Evolutionary conservation across 2,329 filamentous ascomycete species (phyloP).

Genomic region (Colletotrichum lentis): DNA sequence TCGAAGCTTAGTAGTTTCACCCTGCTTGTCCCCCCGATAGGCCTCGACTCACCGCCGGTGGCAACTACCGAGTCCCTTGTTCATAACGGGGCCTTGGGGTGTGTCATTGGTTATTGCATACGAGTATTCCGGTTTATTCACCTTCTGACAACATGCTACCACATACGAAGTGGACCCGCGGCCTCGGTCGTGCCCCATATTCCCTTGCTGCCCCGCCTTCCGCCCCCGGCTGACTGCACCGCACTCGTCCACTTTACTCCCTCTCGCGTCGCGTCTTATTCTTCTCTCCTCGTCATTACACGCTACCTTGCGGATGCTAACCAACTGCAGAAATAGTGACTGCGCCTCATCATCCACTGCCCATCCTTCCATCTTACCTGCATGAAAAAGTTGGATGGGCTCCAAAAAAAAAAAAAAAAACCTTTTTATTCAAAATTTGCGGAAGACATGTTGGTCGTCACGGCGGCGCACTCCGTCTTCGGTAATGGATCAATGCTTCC

Average conservation of each 20-base stretch:
- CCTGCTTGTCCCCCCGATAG: background rate
- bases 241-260: conserved; percentile 5
- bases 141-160: background rate
- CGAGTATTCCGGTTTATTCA: background rate
- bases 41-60: conserved; percentile 2
- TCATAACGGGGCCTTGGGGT: background rate
- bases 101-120: conserved; percentile 1
- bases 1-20: background rate
- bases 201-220: conserved; percentile 8
- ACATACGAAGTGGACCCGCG: background rate
- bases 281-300: background rate
- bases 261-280: background rate
- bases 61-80: conserved; percentile 5
- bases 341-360: conserved; percentile 26
- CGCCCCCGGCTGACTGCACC: conserved; percentile 16
- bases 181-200: conserved; percentile 8
- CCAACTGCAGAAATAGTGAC: conserved; percentile 18
- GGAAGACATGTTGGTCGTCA: background rate
- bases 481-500: background rate
- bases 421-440: too few relatives aligned
- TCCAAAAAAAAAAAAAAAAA: too few relatives aligned
- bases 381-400: conserved; percentile 16
- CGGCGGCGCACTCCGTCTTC: background rate
- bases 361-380: conserved; percentile 28
- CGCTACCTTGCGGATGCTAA: background rate